A percentile compares a stretch with the other conserved stretches of the same genome.
phyloP scores from a whole-genome alignment of 306 rosid genomes.

The Oemleria cerasiformis region DNA sequence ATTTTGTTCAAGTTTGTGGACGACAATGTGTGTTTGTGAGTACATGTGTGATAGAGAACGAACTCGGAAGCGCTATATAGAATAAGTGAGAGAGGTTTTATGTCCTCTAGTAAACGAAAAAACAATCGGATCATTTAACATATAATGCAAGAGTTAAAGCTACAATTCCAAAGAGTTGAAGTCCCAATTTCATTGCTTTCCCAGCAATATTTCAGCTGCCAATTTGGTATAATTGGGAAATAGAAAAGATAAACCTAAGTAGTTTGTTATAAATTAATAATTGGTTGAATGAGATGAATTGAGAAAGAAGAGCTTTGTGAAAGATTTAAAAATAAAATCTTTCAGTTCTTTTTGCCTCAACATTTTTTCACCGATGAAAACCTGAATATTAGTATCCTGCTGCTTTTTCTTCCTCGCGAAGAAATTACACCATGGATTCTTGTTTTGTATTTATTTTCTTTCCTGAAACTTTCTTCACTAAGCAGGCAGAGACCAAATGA shows the following conservation, averaged over 20 bases:
- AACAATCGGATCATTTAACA: neutral
- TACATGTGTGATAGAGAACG: neutral
- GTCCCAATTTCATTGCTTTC: neutral
- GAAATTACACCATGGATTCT: neutral
- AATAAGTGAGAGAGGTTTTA: neutral
- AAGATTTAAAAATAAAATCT: neutral
- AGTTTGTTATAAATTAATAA: neutral
- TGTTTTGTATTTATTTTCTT: neutral
- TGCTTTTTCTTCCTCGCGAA: neutral
- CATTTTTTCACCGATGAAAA: neutral
- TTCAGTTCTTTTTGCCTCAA: neutral
- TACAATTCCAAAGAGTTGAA: neutral
- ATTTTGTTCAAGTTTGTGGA: neutral
- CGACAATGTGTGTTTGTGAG: neutral
- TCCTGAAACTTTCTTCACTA: too few relatives aligned
- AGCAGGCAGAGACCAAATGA: conserved; percentile 1
- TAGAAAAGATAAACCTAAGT: neutral
- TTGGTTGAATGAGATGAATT: neutral
- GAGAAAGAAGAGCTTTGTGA: neutral
- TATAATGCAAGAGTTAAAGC: neutral
- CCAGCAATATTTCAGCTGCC: neutral
- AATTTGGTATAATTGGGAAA: neutral
- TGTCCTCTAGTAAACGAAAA: neutral
- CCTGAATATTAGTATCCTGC: neutral
- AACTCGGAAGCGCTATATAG: neutral